phyloP scores from a whole-genome alignment of 2,329 filamentous ascomycete species.

The Nemania abortiva region DNA sequence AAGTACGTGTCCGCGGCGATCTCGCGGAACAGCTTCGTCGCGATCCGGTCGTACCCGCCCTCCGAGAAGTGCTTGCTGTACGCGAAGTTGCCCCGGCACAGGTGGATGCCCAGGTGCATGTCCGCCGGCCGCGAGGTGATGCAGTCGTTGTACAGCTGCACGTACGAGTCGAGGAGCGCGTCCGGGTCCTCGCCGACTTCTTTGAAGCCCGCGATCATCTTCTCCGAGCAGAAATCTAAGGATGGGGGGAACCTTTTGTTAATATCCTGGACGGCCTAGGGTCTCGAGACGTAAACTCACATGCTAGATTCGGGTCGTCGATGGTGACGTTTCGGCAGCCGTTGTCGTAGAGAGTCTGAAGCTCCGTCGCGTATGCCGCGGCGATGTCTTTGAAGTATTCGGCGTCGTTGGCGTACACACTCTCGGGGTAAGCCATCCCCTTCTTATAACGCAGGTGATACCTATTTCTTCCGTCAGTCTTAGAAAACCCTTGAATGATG shows the following conservation, averaged over 20 bases:
- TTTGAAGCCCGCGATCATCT: conserved; percentile 79
- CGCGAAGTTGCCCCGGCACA: conserved; percentile 78
- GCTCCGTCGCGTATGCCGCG: conserved; percentile 68
- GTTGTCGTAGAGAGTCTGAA: conserved; percentile 71
- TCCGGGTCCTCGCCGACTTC: conserved; percentile 76
- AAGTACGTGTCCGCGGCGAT: conserved; percentile 76
- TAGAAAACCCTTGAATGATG: background rate
- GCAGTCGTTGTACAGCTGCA: conserved; percentile 81
- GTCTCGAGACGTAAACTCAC: no score
- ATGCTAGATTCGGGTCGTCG: conserved; percentile 75
- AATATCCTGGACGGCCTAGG: conserved; percentile 3
- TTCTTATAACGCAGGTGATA: conserved; percentile 69
- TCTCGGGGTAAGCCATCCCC: conserved; percentile 66
- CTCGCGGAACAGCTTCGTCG: conserved; percentile 73
- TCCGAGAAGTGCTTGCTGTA: conserved; percentile 75
- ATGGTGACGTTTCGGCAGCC: conserved; percentile 75
- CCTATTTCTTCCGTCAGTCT: conserved; percentile 38
- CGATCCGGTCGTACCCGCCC: conserved; percentile 75
- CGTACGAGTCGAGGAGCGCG: conserved; percentile 79
- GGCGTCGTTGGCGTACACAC: conserved; percentile 67
- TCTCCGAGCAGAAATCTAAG: conserved; percentile 78
- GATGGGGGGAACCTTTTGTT: background rate
- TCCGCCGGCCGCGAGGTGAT: conserved; percentile 73
- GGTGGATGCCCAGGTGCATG: conserved; percentile 81
- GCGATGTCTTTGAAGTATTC: conserved; percentile 76